Evolutionary conservation across 129 eudicot species (phyloP).

Genomic region (Silybum marianum): DNA sequence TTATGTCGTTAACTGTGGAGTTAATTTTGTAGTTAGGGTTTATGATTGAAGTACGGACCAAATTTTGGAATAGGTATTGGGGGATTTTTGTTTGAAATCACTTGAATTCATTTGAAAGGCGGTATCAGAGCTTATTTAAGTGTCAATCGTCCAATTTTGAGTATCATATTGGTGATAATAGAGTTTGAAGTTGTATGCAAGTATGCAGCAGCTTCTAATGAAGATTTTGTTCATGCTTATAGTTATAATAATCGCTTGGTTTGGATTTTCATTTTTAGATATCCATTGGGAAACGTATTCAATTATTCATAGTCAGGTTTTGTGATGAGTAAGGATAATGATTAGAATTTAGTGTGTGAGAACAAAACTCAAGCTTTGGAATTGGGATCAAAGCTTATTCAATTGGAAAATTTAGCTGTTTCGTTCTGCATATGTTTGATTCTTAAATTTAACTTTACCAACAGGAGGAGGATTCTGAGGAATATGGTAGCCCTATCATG

Average conservation of each 20-base stretch:
- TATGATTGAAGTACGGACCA: background rate
- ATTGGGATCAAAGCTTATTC: background rate
- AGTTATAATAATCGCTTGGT: background rate
- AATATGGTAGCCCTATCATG: conserved; percentile 64
- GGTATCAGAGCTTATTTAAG: background rate
- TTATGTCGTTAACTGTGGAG: background rate
- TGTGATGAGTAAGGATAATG: background rate
- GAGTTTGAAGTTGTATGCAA: conserved; percentile 8
- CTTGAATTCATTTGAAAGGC: background rate
- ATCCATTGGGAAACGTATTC: background rate
- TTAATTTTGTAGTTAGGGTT: conserved; percentile 18
- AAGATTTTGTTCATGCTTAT: background rate
- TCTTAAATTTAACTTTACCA: conserved; percentile 11
- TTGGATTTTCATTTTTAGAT: background rate
- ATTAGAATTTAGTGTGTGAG: background rate
- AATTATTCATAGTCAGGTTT: background rate
- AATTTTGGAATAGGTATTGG: background rate
- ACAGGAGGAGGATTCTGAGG: conserved; percentile 90
- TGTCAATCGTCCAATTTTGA: background rate
- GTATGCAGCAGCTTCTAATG: conserved; percentile 2
- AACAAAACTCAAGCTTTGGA: conserved; percentile 1
- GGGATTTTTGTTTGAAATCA: background rate
- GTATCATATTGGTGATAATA: background rate
- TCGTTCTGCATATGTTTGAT: background rate
- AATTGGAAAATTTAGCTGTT: background rate